A percentile compares a stretch with the other conserved stretches of the same genome.
Conservation (phyloP, 441 rosid genomes). For the Arabidopsis lyrata region DNA sequence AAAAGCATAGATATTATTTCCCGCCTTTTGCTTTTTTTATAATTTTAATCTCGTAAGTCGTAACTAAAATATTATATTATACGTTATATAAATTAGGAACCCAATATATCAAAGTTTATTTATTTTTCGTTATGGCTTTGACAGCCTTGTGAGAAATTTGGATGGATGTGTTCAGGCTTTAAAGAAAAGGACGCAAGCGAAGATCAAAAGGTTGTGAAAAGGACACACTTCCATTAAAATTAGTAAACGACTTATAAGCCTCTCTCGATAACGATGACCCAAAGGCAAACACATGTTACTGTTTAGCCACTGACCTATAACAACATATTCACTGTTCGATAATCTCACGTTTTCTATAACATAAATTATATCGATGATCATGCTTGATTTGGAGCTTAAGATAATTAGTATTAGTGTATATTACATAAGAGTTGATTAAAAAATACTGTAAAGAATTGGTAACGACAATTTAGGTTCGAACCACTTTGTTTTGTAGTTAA, state of each 20-base stretch:
- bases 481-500: not conserved
- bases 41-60: conserved; percentile 13
- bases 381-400: not conserved
- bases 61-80: not conserved
- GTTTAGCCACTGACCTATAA: conserved; percentile 8
- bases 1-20: conserved; percentile 12
- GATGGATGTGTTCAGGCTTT: conserved; percentile 24
- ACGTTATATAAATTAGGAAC: not conserved
- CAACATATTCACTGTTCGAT: not conserved
- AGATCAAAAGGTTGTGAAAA: conserved; percentile 43
- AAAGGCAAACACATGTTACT: conserved; percentile 8
- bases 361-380: not conserved
- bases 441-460: not conserved
- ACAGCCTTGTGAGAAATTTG: conserved; percentile 21
- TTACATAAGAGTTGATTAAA: not conserved
- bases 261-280: conserved; percentile 26
- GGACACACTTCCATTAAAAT: conserved; percentile 37
- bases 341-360: not conserved
- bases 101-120: not conserved
- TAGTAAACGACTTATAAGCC: conserved; percentile 15
- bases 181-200: conserved; percentile 17
- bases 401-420: not conserved
- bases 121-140: not conserved
- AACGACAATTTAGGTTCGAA: not conserved
- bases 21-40: conserved; percentile 1